Evolutionary conservation across 257 asterid genomes (phyloP), one percentile per base, ranked within the genome.

Genomic region (Cordia subcordata): DNA sequence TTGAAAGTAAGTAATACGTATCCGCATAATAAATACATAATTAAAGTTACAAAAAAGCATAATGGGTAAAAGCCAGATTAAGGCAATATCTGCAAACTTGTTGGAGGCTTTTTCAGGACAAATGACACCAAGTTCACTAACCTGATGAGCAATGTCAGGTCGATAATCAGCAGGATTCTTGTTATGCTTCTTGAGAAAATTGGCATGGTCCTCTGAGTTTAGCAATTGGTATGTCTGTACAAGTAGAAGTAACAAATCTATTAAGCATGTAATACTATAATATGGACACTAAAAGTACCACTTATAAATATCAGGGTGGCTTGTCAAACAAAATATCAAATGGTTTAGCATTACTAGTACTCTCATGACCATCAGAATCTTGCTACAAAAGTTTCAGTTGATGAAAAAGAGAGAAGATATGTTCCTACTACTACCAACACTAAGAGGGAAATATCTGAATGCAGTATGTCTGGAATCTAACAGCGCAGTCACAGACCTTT

Each of bases 71-170:
- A 42, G 1, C 8, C 10, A 10, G 3, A 10, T 42, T n/a, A n/a
- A 42, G 4, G 14, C 4, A 42, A 42, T n/a, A 42, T 2, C 1
- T 42, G 4, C 49, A 13, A n/a, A n/a, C n/a, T n/a, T n/a, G n/a
- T n/a, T n/a, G n/a, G n/a, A n/a, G n/a, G n/a, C n/a, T n/a, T n/a
- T n/a, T n/a, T n/a, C n/a, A n/a, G n/a, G n/a, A n/a, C n/a, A n/a
- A n/a, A n/a, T n/a, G n/a, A n/a, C n/a, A 55, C 44, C 44, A 52
- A 66, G 44, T 50, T 39, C 21, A 52, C 81, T 53, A 54, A 90
- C 96, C 97, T 86, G 92, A 72, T 86, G 91, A 49, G 88, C 86
- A 72, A 86, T 90, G 73, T 90, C 93, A 20, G 96, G 97, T 53
- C 94, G 84, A 77, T 75, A 86, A 49, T 90, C 92, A 5, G 87